These are phyloP conservation scores for Pseudogymnoascus verrucosus DNA, from an alignment of 2,329 filamentous ascomycete genomes.

Conservation along the genomic window DNA sequence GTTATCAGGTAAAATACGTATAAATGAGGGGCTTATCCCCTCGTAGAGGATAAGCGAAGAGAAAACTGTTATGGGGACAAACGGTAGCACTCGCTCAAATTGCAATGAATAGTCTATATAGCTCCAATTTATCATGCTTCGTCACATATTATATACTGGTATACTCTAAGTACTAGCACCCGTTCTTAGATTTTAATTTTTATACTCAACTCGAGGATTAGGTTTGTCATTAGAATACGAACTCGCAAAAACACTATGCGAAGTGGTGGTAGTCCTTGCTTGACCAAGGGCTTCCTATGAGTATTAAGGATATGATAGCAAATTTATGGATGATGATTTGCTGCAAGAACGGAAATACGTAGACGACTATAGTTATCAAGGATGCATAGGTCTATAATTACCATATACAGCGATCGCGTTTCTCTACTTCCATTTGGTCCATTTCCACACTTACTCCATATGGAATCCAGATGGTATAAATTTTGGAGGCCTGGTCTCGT, in stretches of 20 bases:
- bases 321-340: not conserved
- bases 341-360: too few species aligned
- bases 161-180: too few species aligned
- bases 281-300: not conserved
- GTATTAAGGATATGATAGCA: not conserved
- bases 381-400: not conserved
- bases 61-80: not conserved
- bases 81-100: not conserved
- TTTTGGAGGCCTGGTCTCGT: slow-evolving; percentile 20
- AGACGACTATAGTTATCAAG: too few species aligned
- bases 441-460: not conserved
- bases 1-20: not conserved
- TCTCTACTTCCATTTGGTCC: not conserved
- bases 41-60: not conserved
- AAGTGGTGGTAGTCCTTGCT: not conserved
- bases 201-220: not conserved
- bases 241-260: not conserved
- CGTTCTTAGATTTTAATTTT: not conserved
- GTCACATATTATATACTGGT: too few species aligned
- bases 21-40: not conserved
- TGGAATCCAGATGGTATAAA: slow-evolving; percentile 22
- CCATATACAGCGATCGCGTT: not conserved
- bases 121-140: not conserved
- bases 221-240: not conserved
- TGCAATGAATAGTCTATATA: not conserved